These are phyloP conservation scores for Scutellaria baicalensis DNA, from an alignment of 257 asterid species.

Conservation along the genomic window DNA sequence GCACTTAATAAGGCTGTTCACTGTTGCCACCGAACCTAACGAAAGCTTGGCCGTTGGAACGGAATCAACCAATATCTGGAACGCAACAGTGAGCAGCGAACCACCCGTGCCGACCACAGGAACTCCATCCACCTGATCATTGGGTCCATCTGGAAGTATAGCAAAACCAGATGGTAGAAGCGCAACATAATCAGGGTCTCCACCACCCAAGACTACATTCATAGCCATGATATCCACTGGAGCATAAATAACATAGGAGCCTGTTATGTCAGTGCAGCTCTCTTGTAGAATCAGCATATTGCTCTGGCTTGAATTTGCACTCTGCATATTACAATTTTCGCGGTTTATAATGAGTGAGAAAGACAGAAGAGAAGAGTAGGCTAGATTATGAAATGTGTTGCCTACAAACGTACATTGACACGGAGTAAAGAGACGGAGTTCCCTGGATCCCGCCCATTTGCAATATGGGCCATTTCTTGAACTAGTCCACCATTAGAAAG, in stretches of 20 bases:
- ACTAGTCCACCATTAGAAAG: constrained; percentile 92
- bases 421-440: constrained; percentile 80
- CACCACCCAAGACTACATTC: constrained; percentile 90
- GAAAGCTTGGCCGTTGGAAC: constrained; percentile 79
- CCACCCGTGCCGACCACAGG: constrained; percentile 52
- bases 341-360: no score
- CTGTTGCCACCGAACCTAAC: constrained; percentile 71
- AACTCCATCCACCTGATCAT: constrained; percentile 15
- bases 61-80: constrained; percentile 71
- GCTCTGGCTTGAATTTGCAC: constrained; percentile 86
- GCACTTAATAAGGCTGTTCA: constrained; percentile 72
- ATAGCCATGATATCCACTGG: constrained; percentile 89
- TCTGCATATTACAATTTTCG: constrained; percentile 18
- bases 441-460: constrained; percentile 88
- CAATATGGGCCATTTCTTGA: constrained; percentile 94
- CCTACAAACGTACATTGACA: constrained; percentile 49
- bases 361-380: no score
- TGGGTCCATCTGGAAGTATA: constrained; percentile 78
- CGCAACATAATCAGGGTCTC: constrained; percentile 96
- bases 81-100: constrained; percentile 70
- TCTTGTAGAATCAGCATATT: constrained; percentile 93
- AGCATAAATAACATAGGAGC: constrained; percentile 84
- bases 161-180: constrained; percentile 95
- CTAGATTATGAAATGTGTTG: background rate
- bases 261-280: constrained; percentile 72